phyloP scores from a whole-genome alignment of 139 green algal genomes.

The Chlorella sp. region DNA sequence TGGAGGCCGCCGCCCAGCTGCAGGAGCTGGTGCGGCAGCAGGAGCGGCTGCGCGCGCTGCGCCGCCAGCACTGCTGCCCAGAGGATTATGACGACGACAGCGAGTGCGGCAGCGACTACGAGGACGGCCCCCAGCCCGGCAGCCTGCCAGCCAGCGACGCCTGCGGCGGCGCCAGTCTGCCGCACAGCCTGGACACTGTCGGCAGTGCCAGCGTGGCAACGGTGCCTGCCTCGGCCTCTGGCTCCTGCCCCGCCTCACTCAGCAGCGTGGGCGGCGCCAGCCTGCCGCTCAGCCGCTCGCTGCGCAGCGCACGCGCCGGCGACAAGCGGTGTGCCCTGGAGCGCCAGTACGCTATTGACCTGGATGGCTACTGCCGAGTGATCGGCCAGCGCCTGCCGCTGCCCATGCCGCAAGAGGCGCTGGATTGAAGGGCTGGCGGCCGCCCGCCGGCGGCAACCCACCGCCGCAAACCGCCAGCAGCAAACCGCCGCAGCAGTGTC shows the following conservation, averaged over 20 bases:
- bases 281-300: not conserved
- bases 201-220: not conserved
- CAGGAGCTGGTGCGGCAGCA: not conserved
- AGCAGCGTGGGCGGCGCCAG: not conserved
- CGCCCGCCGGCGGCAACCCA: too few species aligned
- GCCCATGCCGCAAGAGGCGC: not conserved
- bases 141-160: not conserved
- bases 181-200: not conserved
- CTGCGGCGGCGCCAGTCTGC: not conserved
- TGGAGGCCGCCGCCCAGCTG: conserved; percentile 18
- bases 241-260: not conserved
- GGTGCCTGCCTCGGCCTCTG: not conserved
- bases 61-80: not conserved
- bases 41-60: conserved; percentile 8
- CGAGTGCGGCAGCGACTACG: not conserved
- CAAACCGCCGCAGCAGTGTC: too few species aligned
- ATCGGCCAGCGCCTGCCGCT: not conserved
- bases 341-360: conserved; percentile 16
- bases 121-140: not conserved
- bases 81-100: not conserved
- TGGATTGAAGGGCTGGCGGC: not conserved
- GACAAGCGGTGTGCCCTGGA: conserved; percentile 1
- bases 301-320: not conserved
- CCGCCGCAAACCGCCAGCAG: too few species aligned
- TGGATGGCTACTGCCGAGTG: not conserved